Evolutionary conservation across 2,329 filamentous ascomycete genomes (phyloP).

Genomic region (Thermothelomyces thermophilus): DNA sequence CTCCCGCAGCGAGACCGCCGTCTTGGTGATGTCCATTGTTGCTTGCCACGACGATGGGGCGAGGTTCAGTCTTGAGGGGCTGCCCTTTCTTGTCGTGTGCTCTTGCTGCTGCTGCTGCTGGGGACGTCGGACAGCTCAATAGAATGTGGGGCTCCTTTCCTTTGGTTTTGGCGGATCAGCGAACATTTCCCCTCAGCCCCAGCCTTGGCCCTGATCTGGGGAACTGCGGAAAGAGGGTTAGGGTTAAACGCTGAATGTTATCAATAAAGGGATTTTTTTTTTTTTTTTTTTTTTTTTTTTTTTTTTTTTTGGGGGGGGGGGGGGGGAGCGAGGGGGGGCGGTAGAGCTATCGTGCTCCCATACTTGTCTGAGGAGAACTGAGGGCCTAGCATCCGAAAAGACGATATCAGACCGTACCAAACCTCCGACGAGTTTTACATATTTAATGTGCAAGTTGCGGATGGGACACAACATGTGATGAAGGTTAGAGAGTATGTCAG

Average conservation of each 20-base stretch:
- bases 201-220: not conserved
- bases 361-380: too few relatives aligned
- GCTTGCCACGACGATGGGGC: not conserved
- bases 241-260: not conserved
- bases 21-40: slow-evolving; percentile 83
- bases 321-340: too few relatives aligned
- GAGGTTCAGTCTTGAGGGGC: not conserved
- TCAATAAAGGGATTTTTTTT: too few relatives aligned
- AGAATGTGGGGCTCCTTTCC: slow-evolving; percentile 11
- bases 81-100: slow-evolving; percentile 6
- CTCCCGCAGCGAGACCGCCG: slow-evolving; percentile 71
- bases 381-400: too few relatives aligned
- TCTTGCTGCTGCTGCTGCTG: too few relatives aligned
- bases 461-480: too few relatives aligned
- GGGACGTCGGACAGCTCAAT: not conserved
- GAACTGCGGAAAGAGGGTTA: not conserved
- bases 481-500: too few relatives aligned
- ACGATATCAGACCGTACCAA: too few relatives aligned
- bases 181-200: not conserved
- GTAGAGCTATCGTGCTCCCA: too few relatives aligned
- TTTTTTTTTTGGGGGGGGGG: too few relatives aligned
- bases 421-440: not conserved
- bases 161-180: not conserved
- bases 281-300: too few relatives aligned
- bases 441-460: not conserved